phyloP scores from a whole-genome alignment of 1,284 basidiomycete genomes.

The Melampsora abietis-canadensis region DNA sequence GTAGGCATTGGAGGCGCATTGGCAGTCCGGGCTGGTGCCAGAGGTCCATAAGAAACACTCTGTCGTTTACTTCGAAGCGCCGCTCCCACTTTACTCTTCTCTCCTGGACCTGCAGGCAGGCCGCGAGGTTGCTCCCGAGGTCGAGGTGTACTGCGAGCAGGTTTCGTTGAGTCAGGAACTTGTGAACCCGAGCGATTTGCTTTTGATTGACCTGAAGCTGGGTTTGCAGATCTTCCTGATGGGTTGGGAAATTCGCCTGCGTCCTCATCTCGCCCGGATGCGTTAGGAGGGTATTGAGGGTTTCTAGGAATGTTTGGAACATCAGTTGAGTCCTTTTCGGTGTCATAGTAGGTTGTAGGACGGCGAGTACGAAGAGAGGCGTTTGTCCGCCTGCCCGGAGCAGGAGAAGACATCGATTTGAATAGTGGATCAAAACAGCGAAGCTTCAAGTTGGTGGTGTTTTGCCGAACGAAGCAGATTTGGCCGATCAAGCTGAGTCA shows the following conservation, averaged over 20 bases:
- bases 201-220: not conserved
- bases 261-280: not conserved
- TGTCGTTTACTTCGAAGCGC: slow-evolving; percentile 51
- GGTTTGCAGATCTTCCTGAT: slow-evolving; percentile 6
- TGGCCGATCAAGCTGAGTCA: too few species aligned
- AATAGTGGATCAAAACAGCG: too few species aligned
- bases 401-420: slow-evolving; percentile 1
- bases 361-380: slow-evolving; percentile 39
- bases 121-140: slow-evolving; percentile 2
- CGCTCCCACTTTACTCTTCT: slow-evolving; percentile 49
- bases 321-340: slow-evolving; percentile 24
- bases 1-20: slow-evolving; percentile 34
- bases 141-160: not conserved
- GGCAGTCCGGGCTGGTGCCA: slow-evolving; percentile 2
- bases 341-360: slow-evolving; percentile 40
- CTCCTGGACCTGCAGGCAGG: not conserved
- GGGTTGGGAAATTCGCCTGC: not conserved
- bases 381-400: not conserved
- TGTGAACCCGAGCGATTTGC: not conserved
- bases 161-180: not conserved
- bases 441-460: too few species aligned
- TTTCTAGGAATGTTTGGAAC: not conserved
- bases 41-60: slow-evolving; percentile 48
- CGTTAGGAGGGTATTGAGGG: slow-evolving; percentile 5
- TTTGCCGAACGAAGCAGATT: too few species aligned